Percentiles rank a stretch among this genome's conserved stretches.
Evolutionary conservation across 2,329 filamentous ascomycete genomes (phyloP).

Genomic region (Trichoderma hamatum): DNA sequence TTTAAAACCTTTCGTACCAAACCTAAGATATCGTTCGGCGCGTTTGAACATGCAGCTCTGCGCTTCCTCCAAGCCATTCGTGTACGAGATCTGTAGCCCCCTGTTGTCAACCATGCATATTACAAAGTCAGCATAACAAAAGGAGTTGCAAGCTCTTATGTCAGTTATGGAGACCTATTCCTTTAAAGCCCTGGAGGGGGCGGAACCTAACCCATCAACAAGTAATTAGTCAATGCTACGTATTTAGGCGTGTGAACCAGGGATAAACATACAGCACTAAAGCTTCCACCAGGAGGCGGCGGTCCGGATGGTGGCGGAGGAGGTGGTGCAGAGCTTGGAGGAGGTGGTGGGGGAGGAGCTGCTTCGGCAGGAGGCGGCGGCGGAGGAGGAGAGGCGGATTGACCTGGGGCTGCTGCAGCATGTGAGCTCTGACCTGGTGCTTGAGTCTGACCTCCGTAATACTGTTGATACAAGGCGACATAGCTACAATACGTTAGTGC

Average conservation of each 20-base stretch:
- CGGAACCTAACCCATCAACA: conserved; percentile 50
- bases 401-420: conserved; percentile 49
- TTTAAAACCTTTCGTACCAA: conserved; percentile 19
- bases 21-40: conserved; percentile 19
- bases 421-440: conserved; percentile 52
- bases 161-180: conserved; percentile 23
- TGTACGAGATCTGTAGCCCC: conserved; percentile 22
- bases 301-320: conserved; percentile 54
- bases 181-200: conserved; percentile 58
- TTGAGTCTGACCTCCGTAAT: conserved; percentile 55
- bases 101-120: conserved; percentile 28
- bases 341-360: conserved; percentile 66
- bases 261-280: conserved; percentile 61
- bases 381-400: conserved; percentile 55
- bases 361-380: conserved; percentile 62
- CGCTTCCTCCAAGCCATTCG: conserved; percentile 26
- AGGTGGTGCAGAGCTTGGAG: conserved; percentile 58
- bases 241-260: neutral
- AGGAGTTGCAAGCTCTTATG: conserved; percentile 26
- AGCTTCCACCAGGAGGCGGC: conserved; percentile 52
- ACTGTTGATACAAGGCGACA: conserved; percentile 74
- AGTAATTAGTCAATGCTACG: neutral
- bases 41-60: conserved; percentile 15
- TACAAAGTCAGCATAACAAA: conserved; percentile 28
- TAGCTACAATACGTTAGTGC: conserved; percentile 47